Conservation (phyloP, 73 alveolate genomes). For the Stentor roeselii region DNA sequence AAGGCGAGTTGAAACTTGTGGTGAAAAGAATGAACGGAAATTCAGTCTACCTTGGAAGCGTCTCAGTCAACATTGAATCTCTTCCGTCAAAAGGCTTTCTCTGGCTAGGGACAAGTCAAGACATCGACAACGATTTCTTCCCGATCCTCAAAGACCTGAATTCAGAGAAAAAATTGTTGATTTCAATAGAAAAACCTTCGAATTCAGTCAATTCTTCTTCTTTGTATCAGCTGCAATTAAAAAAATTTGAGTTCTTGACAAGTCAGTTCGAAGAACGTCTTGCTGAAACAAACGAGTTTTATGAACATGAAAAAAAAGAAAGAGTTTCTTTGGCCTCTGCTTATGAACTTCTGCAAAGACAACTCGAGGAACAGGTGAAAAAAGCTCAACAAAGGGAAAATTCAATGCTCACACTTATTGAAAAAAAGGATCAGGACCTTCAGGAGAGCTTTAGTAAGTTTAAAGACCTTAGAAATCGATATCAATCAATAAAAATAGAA, state of each 20-base stretch:
- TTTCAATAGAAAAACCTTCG: not conserved
- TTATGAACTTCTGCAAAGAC: not conserved
- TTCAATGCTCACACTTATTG: not conserved
- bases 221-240: not conserved
- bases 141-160: not conserved
- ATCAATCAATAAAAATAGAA: not conserved
- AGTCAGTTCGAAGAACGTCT: not conserved
- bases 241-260: not conserved
- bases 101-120: not conserved
- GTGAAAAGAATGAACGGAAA: not conserved
- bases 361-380: not conserved
- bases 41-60: not conserved
- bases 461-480: not conserved
- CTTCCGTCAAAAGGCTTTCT: not conserved
- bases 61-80: not conserved
- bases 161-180: too few relatives aligned
- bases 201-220: not conserved
- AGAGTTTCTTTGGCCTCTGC: not conserved
- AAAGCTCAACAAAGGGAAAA: not conserved
- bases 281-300: not conserved
- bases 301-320: not conserved
- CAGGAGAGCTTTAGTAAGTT: not conserved
- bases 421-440: not conserved
- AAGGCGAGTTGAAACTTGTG: not conserved
- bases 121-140: not conserved